Percentiles rank a stretch among this genome's conserved stretches.
These are phyloP conservation scores for Colletotrichum musicola DNA, from an alignment of 2,329 filamentous ascomycete species.

Conservation along the genomic window DNA sequence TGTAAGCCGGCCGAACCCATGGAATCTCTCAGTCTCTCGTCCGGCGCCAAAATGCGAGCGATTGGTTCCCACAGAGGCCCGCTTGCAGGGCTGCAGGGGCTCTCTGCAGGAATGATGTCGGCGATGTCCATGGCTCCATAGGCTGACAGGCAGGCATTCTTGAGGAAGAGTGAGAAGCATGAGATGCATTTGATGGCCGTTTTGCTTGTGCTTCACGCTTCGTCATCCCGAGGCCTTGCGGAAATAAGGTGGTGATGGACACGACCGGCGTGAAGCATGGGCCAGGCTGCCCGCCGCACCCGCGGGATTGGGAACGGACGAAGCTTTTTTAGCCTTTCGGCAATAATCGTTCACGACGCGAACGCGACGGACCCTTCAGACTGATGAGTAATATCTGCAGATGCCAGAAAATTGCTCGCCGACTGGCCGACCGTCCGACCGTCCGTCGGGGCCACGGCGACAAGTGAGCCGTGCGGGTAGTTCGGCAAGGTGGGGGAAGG, in stretches of 20 bases:
- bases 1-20: slow-evolving; percentile 6
- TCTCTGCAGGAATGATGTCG: background rate
- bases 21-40: background rate
- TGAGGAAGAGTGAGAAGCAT: background rate
- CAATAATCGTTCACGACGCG: slow-evolving; percentile 10
- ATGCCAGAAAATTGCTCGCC: slow-evolving; percentile 5
- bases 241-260: slow-evolving; percentile 7
- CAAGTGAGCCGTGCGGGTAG: slow-evolving; percentile 28
- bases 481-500: slow-evolving; percentile 12
- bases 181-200: slow-evolving; percentile 1
- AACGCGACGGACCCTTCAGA: slow-evolving; percentile 1
- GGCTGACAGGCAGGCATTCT: slow-evolving; percentile 19
- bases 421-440: slow-evolving; percentile 17
- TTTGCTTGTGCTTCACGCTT: background rate
- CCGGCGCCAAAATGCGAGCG: background rate
- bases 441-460: slow-evolving; percentile 25
- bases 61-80: slow-evolving; percentile 15
- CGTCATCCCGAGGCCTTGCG: slow-evolving; percentile 5
- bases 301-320: slow-evolving; percentile 20
- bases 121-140: slow-evolving; percentile 11
- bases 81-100: slow-evolving; percentile 26
- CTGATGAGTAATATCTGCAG: slow-evolving; percentile 21
- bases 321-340: slow-evolving; percentile 25
- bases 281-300: background rate
- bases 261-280: slow-evolving; percentile 3